These are phyloP conservation scores for Acorus calamus DNA, from an alignment of 106 monocot genomes.

Conservation along the genomic window DNA sequence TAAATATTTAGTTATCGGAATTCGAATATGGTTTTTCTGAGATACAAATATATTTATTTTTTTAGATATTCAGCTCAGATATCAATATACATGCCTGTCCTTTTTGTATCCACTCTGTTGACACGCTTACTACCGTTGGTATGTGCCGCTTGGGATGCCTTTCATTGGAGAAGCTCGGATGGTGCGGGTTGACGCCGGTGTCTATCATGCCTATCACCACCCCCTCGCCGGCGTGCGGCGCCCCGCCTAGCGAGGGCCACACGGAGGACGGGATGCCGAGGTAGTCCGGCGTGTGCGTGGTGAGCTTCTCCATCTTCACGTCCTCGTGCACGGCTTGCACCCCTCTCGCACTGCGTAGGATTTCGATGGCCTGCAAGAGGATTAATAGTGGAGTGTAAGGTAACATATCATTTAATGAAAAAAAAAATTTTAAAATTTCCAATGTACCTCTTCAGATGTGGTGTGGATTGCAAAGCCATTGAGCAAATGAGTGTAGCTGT, in stretches of 20 bases:
- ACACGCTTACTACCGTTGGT: not conserved
- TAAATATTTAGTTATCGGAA: too few relatives aligned
- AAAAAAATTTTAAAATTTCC: not conserved
- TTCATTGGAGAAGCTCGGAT: conserved; percentile 53
- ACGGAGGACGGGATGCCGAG: conserved; percentile 35
- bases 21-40: too few relatives aligned
- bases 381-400: not conserved
- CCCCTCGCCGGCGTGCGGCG: conserved; percentile 42
- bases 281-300: conserved; percentile 60
- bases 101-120: too few relatives aligned
- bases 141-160: not conserved
- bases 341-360: conserved; percentile 35
- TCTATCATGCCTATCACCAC: conserved; percentile 76
- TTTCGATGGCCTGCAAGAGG: conserved; percentile 27
- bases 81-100: too few relatives aligned
- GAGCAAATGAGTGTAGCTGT: conserved; percentile 52
- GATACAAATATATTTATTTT: too few relatives aligned
- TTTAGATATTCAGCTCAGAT: too few relatives aligned
- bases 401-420: not conserved
- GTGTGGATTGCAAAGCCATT: conserved; percentile 54
- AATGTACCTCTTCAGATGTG: conserved; percentile 32
- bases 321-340: conserved; percentile 50
- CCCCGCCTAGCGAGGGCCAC: conserved; percentile 56
- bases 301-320: conserved; percentile 46
- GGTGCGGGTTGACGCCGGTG: conserved; percentile 62